Percentiles rank a stretch among this genome's conserved stretches.
Conservation (phyloP, 2,329 filamentous ascomycete species). For the Dothideomycetes sp. region DNA sequence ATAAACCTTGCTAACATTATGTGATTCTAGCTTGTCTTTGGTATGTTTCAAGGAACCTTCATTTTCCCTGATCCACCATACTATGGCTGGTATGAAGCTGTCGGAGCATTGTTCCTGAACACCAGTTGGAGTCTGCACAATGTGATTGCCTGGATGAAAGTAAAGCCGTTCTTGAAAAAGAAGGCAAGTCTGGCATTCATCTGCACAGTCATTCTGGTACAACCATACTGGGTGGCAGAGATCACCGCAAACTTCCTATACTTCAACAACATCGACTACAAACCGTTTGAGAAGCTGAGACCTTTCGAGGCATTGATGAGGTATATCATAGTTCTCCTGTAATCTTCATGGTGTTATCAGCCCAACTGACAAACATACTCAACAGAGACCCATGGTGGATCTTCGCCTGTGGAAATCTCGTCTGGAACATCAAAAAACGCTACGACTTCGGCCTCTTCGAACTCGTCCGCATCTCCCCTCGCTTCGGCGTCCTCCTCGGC, state of each 20-base stretch:
- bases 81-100: slow-evolving; percentile 56
- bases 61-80: slow-evolving; percentile 33
- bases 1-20: neutral
- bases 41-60: slow-evolving; percentile 44
- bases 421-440: slow-evolving; percentile 54
- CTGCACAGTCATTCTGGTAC: slow-evolving; percentile 47
- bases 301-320: slow-evolving; percentile 50
- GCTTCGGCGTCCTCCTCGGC: slow-evolving; percentile 53
- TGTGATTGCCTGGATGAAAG: slow-evolving; percentile 59
- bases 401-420: slow-evolving; percentile 49
- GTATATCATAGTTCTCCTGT: slow-evolving; percentile 3
- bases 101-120: slow-evolving; percentile 52
- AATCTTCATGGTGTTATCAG: no score
- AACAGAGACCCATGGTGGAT: slow-evolving; percentile 61
- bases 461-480: slow-evolving; percentile 51
- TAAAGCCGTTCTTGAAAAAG: slow-evolving; percentile 47
- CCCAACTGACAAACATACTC: neutral
- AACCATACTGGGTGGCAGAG: slow-evolving; percentile 57
- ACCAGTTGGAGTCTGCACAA: slow-evolving; percentile 58
- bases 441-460: slow-evolving; percentile 52
- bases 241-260: slow-evolving; percentile 58
- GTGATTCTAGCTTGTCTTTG: slow-evolving; percentile 42
- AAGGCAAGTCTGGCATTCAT: slow-evolving; percentile 49
- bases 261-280: slow-evolving; percentile 34
- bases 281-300: slow-evolving; percentile 31